Evolutionary conservation across 306 rosid genomes (phyloP).

Genomic region (Dryas octopetala): DNA sequence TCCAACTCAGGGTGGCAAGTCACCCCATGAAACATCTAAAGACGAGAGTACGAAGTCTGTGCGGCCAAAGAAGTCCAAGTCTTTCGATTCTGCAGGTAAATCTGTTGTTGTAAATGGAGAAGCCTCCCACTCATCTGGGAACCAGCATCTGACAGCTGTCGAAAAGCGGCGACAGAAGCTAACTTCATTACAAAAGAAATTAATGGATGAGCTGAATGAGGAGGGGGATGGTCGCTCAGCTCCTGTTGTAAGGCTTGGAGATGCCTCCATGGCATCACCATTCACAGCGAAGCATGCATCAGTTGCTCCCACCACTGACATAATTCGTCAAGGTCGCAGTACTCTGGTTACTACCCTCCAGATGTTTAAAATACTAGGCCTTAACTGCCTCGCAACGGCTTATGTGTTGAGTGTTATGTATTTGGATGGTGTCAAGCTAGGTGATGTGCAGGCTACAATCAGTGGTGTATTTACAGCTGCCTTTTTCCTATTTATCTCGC

Average conservation of each 20-base stretch:
- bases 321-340: conserved; percentile 98
- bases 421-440: conserved; percentile 96
- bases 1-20: conserved; percentile 56
- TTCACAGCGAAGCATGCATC: conserved; percentile 99
- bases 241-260: conserved; percentile 93
- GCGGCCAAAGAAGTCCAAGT: conserved; percentile 67
- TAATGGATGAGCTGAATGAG: conserved; percentile 92
- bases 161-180: conserved; percentile 80
- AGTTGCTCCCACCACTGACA: conserved; percentile 86
- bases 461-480: conserved; percentile 98
- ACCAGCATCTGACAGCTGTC: conserved; percentile 63
- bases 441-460: conserved; percentile 95
- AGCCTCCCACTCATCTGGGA: conserved; percentile 56
- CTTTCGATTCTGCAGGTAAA: conserved; percentile 58
- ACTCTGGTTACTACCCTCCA: conserved; percentile 97
- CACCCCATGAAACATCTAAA: conserved; percentile 52
- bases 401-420: conserved; percentile 99
- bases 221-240: conserved; percentile 89
- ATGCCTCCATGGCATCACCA: conserved; percentile 99
- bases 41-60: conserved; percentile 60
- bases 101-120: conserved; percentile 46
- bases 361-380: conserved; percentile 98
- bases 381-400: conserved; percentile 97
- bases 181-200: conserved; percentile 47
- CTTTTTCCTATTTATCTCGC: conserved; percentile 95